Evolutionary conservation across 768 basidiomycete species (phyloP).

Genomic region (Kwoniella newhampshirensis): DNA sequence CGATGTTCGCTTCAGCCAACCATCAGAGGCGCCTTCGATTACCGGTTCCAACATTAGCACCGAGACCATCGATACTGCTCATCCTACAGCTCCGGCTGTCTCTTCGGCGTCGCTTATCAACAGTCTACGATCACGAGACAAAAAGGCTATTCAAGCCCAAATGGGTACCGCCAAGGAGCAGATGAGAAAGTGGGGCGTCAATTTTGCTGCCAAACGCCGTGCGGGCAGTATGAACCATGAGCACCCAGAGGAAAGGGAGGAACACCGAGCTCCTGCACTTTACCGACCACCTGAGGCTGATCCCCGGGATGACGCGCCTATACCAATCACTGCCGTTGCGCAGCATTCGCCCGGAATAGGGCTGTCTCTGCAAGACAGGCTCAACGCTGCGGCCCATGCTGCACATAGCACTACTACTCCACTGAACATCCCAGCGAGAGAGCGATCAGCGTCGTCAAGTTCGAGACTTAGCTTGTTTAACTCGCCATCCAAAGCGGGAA

Average conservation of each 20-base stretch:
- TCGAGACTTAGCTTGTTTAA: constrained; percentile 7
- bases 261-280: constrained; percentile 20
- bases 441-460: constrained; percentile 11
- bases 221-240: constrained; percentile 9
- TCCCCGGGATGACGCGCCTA: constrained; percentile 7
- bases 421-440: constrained; percentile 3
- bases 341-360: constrained; percentile 4
- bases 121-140: constrained; percentile 73
- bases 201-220: constrained; percentile 61
- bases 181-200: constrained; percentile 88
- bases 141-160: constrained; percentile 77
- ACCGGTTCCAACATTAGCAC: background rate
- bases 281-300: constrained; percentile 41
- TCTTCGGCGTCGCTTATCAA: constrained; percentile 67
- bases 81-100: constrained; percentile 7
- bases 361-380: constrained; percentile 40
- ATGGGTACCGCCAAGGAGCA: constrained; percentile 69
- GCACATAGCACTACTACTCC: constrained; percentile 8
- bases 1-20: no score
- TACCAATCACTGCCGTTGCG: background rate
- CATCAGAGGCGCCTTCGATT: background rate
- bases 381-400: constrained; percentile 38
- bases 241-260: constrained; percentile 4
- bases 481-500: constrained; percentile 14
- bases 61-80: constrained; percentile 7